Evolutionary conservation across 768 basidiomycete genomes (phyloP).

Genomic region (Panus rudis): DNA sequence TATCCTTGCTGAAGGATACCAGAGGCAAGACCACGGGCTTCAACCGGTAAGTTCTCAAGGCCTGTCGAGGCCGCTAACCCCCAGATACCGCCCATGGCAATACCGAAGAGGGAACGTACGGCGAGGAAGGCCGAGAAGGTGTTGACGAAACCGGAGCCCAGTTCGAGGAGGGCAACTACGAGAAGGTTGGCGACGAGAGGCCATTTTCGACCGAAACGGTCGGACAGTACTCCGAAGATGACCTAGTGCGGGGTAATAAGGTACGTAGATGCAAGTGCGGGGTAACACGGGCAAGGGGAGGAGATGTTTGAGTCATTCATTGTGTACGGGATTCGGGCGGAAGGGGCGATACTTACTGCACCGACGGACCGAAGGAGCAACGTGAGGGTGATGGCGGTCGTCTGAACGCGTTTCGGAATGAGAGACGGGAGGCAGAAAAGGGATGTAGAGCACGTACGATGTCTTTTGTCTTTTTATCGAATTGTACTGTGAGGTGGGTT

Average conservation of each 20-base stretch:
- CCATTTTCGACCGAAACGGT: conserved; percentile 93
- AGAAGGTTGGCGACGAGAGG: conserved; percentile 74
- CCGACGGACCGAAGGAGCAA: conserved; percentile 84
- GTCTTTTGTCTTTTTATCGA: conserved; percentile 31
- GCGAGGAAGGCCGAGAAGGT: conserved; percentile 77
- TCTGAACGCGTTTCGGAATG: conserved; percentile 27
- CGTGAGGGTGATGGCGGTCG: conserved; percentile 84
- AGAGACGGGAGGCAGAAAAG: neutral
- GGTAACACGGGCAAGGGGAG: neutral
- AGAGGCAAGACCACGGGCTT: conserved; percentile 76
- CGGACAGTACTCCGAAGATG: conserved; percentile 79
- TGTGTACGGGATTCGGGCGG: neutral
- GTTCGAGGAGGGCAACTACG: conserved; percentile 62
- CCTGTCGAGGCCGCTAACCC: conserved; percentile 75
- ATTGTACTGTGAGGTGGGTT: conserved; percentile 38
- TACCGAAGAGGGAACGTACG: conserved; percentile 75
- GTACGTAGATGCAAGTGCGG: neutral
- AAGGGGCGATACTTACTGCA: conserved; percentile 37
- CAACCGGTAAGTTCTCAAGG: conserved; percentile 84
- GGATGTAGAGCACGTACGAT: conserved; percentile 31
- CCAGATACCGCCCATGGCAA: conserved; percentile 90
- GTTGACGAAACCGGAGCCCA: conserved; percentile 75
- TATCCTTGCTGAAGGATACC: conserved; percentile 89
- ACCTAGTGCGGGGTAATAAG: conserved; percentile 25
- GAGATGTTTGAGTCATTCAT: neutral